phyloP scores from a whole-genome alignment of 805 yeast genomes.

The Metschnikowia gelsemii region DNA sequence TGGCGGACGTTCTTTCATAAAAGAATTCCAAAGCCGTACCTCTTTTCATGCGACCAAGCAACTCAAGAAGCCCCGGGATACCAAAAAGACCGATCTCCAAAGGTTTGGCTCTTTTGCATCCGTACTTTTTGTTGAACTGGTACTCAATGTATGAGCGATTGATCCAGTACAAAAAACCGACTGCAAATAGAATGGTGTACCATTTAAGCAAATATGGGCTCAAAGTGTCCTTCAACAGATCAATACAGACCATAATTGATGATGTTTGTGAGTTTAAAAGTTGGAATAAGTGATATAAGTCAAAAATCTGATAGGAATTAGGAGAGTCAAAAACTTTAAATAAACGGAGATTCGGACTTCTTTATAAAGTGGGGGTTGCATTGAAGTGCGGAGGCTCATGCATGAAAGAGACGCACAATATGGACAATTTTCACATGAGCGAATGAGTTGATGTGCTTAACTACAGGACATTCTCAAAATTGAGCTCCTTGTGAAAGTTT shows the following conservation, averaged over 20 bases:
- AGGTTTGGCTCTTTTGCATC: slow-evolving; percentile 12
- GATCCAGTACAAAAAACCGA: slow-evolving; percentile 12
- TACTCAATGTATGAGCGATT: slow-evolving; percentile 13
- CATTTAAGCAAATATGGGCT: slow-evolving; percentile 14
- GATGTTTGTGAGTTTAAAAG: neutral
- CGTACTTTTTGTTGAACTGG: slow-evolving; percentile 15
- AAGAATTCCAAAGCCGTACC: slow-evolving; percentile 19
- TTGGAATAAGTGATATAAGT: neutral
- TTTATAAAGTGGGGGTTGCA: slow-evolving; percentile 3
- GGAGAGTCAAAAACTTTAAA: neutral
- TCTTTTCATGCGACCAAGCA: slow-evolving; percentile 9
- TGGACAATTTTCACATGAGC: slow-evolving; percentile 8
- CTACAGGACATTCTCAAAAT: slow-evolving; percentile 1
- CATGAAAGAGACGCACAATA: slow-evolving; percentile 4
- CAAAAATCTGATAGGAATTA: neutral
- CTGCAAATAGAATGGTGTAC: slow-evolving; percentile 12
- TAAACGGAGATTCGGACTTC: neutral
- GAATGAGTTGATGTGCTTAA: neutral
- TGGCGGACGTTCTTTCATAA: neutral
- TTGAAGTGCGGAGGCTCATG: slow-evolving; percentile 7
- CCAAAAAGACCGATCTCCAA: slow-evolving; percentile 12
- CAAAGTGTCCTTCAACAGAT: slow-evolving; percentile 2
- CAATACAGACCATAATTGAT: slow-evolving; percentile 1
- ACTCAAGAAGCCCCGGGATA: slow-evolving; percentile 8
- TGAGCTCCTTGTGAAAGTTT: slow-evolving; percentile 5